Evolutionary conservation across 2,329 filamentous ascomycete species (phyloP).

Genomic region (Fusarium mexicanum): DNA sequence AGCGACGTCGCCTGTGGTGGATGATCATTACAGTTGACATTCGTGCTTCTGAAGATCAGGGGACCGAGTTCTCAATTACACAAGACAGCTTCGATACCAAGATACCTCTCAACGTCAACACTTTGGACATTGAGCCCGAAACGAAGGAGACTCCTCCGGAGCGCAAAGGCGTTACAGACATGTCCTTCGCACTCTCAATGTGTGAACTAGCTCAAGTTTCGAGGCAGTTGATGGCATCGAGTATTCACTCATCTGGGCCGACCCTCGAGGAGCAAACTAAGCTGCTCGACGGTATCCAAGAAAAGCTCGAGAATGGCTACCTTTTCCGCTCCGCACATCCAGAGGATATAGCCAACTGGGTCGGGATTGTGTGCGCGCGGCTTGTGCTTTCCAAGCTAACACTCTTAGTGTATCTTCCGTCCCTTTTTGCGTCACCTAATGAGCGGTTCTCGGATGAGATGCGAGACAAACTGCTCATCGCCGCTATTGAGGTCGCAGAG

Average conservation of each 20-base stretch:
- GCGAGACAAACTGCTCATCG: slow-evolving; percentile 57
- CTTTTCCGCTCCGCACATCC: slow-evolving; percentile 51
- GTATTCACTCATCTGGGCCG: slow-evolving; percentile 39
- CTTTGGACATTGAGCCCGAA: slow-evolving; percentile 59
- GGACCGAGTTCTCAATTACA: slow-evolving; percentile 59
- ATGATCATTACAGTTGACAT: slow-evolving; percentile 68
- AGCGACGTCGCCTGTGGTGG: slow-evolving; percentile 71
- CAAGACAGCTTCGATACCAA: slow-evolving; percentile 61
- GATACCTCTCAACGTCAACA: slow-evolving; percentile 67
- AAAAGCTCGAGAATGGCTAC: slow-evolving; percentile 54
- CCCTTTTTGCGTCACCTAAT: slow-evolving; percentile 55
- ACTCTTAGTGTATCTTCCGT: slow-evolving; percentile 63
- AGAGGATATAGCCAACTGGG: slow-evolving; percentile 51
- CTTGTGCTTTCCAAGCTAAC: slow-evolving; percentile 65
- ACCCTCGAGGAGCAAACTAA: slow-evolving; percentile 53
- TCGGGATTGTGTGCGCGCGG: slow-evolving; percentile 49
- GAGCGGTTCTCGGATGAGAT: slow-evolving; percentile 51
- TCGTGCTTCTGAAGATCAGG: slow-evolving; percentile 68
- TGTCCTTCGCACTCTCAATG: slow-evolving; percentile 53
- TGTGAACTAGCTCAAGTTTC: slow-evolving; percentile 50
- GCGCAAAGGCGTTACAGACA: slow-evolving; percentile 64
- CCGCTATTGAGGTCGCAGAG: slow-evolving; percentile 65
- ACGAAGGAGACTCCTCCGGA: slow-evolving; percentile 58
- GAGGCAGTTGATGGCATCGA: slow-evolving; percentile 50
- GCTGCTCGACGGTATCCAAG: slow-evolving; percentile 58